Evolutionary conservation across 495 filamentous ascomycete genomes (phyloP), one percentile per base, ranked within the genome.

Genomic region (Annulohypoxylon bovei): DNA sequence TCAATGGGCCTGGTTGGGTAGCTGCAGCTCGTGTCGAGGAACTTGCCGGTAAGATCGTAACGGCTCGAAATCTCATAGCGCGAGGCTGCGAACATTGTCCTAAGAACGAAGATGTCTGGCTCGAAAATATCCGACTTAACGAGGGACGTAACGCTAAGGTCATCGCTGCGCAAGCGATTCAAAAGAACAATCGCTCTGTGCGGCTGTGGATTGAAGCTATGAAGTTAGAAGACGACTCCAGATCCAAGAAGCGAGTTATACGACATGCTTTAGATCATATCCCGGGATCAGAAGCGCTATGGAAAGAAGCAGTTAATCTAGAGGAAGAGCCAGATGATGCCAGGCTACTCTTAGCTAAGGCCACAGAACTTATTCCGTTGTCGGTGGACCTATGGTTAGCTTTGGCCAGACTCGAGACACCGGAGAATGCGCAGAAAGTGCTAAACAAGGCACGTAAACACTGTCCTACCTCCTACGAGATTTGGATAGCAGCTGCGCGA

Each of bases 241-340:
- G 88, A 32, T 90, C 92, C 0, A 95, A 93, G 80, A 98, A 98
- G 81, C 88, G 93, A 71, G 96, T 99, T 14, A 85, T 97, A 28
- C 85, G 93, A 62, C 91, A 93, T 74, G 95, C 96, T 22, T 84
- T 98, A 44, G 89, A 98, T 75, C 89, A 94, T 71, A 92, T 96
- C 52, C 94, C 92, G 2, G 91, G 96, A 70, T 98, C 95, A 0
- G 94, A 98, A 25, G 89, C 90, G 28, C 86, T 99, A 32, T 99
- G 95, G 95, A 98, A 98, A 77, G 92, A 95, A 75, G 90, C 94
- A n/a, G 94, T 98, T 44, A 98, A 98, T 68, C 81, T 98, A 40
- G 95, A 97, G 74, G 94, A 97, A 62, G 90, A 95, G 70, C 88
- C 91, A 0, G 90, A 89, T 6, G 93, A 97, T 81, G 95, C 95